A percentile compares a stretch with the other conserved stretches of the same genome.
Conservation (phyloP, 2,329 filamentous ascomycete species). For the Grosmannia huntii region DNA sequence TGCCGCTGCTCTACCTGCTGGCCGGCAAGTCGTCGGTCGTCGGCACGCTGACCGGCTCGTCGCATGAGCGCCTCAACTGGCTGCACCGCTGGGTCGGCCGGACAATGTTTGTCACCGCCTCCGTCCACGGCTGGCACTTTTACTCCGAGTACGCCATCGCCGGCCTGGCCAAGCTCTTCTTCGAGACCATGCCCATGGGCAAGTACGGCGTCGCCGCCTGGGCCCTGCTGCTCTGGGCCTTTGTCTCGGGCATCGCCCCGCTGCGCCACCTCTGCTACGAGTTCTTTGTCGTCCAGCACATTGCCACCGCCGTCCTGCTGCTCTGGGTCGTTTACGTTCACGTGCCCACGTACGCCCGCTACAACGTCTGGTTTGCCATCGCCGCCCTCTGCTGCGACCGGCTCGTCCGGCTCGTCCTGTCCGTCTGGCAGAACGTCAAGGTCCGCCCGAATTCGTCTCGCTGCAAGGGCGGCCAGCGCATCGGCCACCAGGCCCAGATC, state of each 20-base stretch:
- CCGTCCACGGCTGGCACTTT: conserved; percentile 59
- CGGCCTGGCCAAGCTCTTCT: conserved; percentile 44
- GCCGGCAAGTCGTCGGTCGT: conserved; percentile 46
- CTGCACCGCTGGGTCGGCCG: conserved; percentile 60
- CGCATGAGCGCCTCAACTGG: conserved; percentile 61
- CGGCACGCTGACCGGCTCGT: conserved; percentile 47
- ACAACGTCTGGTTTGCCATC: conserved; percentile 55
- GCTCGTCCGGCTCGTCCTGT: conserved; percentile 32
- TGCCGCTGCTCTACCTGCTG: conserved; percentile 51
- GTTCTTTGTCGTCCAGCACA: conserved; percentile 56
- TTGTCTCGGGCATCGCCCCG: conserved; percentile 48
- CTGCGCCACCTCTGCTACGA: conserved; percentile 56
- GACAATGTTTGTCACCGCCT: conserved; percentile 54
- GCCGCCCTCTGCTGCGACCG: conserved; percentile 51
- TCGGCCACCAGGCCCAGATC: conserved; percentile 40
- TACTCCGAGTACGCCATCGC: conserved; percentile 49
- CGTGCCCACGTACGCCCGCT: conserved; percentile 43
- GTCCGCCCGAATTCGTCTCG: conserved; percentile 25
- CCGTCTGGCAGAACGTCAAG: conserved; percentile 40
- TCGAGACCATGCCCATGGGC: conserved; percentile 50
- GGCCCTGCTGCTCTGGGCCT: conserved; percentile 53
- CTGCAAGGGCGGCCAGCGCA: conserved; percentile 32
- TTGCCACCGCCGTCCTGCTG: conserved; percentile 47
- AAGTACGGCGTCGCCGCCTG: conserved; percentile 57
- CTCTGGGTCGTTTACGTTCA: conserved; percentile 52